phyloP scores from a whole-genome alignment of 306 rosid genomes.

The Casuarina glauca region DNA sequence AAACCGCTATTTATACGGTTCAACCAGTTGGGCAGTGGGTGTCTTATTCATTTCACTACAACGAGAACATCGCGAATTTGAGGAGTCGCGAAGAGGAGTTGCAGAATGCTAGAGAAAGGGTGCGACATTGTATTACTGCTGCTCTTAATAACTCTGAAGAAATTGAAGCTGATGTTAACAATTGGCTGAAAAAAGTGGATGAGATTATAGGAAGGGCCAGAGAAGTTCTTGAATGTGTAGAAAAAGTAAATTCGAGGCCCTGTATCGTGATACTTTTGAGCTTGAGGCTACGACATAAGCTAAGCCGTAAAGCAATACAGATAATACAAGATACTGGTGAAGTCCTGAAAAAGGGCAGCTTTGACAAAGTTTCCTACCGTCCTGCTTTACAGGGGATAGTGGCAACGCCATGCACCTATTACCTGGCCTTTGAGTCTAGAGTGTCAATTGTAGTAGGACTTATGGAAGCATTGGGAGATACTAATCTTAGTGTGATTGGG shows the following conservation, averaged over 20 bases:
- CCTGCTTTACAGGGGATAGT: not conserved
- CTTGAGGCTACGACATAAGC: not conserved
- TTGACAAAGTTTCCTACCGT: too few species aligned
- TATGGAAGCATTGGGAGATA: conserved; percentile 6
- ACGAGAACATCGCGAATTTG: not conserved
- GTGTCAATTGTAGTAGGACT: not conserved
- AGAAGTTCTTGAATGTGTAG: not conserved
- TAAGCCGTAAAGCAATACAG: conserved; percentile 25
- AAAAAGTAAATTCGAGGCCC: not conserved
- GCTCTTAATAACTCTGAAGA: not conserved
- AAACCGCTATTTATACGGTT: not conserved
- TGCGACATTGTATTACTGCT: not conserved
- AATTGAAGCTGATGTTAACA: not conserved
- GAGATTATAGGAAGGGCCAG: not conserved
- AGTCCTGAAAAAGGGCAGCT: too few species aligned
- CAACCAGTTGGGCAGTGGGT: not conserved
- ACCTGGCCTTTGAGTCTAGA: not conserved
- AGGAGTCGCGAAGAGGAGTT: not conserved
- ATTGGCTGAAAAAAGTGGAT: not conserved
- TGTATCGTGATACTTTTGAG: conserved; percentile 4
- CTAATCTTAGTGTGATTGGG: not conserved
- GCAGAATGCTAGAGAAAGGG: not conserved
- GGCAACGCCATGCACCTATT: not conserved
- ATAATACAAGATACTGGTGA: not conserved
- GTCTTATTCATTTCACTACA: not conserved